Base-by-base conservation (phyloP, 495 filamentous ascomycete species). In the Penicillium turbatum region DNA sequence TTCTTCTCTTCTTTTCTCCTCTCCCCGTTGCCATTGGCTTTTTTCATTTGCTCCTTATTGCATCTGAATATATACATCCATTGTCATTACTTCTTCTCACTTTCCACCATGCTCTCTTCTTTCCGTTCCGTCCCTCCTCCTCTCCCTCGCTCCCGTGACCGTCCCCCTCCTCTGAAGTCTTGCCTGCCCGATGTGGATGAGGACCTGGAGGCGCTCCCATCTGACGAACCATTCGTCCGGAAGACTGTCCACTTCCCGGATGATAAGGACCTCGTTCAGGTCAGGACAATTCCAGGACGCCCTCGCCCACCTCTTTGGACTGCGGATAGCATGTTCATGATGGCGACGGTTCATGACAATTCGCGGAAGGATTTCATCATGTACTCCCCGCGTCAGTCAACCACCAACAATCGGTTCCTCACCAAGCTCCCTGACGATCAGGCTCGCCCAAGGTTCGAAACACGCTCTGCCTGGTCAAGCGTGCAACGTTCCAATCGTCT, bases 221-320 rank as follows among this genome's bases (percentile, higher is more conserved):
- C 40, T 43, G 40, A 27, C n/a, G 40, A 43, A 9, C 24, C 40
- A 5, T 16, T n/a, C n/a, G 40, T 43, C 13, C 24, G 40, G 40
- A 43, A 43, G 40, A 27, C 24, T 9, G 40, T 43, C 13, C 40
- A 43, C n/a, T 43, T 43, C 40, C 40, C 40, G 7, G 40, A 43
- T 4, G 40, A 43, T 1, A 8, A 43, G 13, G 6, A 3, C 2
- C 40, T 43, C n/a, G 24, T 16, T 3, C 12, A 27, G 40, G 9
- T 43, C 24, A 29, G 1, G 26, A 11, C 4, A 0, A 43, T 43
- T 15, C 40, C 40, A 8, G 7, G n/a, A n/a, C n/a, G n/a, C n/a
- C n/a, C n/a, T 29, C 40, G 40, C 13, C 21, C 21, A n/a, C 13
- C 13, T 36, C 34, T 11, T 3, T 10, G n/a, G 34, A 15, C 13